A percentile compares a stretch with the other conserved stretches of the same genome.
Conservation (phyloP, 192 early-diverging fungal genomes). For the Oehlia diaphana region DNA sequence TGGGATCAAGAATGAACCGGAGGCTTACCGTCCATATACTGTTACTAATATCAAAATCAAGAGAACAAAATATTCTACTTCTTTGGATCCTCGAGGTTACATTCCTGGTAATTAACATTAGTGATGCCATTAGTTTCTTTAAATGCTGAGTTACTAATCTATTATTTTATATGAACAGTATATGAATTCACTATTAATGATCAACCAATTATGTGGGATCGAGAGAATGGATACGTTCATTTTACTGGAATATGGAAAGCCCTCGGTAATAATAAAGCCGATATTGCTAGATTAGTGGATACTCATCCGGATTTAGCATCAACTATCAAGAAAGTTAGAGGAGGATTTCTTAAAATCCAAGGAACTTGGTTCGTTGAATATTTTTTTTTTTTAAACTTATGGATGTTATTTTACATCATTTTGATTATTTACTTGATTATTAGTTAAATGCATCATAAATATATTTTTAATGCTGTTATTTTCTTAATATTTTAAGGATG, state of each 20-base stretch:
- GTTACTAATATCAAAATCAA: constrained; percentile 43
- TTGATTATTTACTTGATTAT: background rate
- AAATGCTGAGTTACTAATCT: background rate
- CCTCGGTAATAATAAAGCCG: constrained; percentile 57
- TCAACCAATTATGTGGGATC: constrained; percentile 66
- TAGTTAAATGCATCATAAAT: background rate
- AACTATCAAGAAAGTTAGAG: constrained; percentile 58
- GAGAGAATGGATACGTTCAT: constrained; percentile 60
- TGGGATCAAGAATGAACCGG: constrained; percentile 5
- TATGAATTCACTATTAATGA: constrained; percentile 60
- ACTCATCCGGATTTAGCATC: constrained; percentile 54
- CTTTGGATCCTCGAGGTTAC: constrained; percentile 57
- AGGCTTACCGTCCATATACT: constrained; percentile 10
- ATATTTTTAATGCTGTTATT: background rate
- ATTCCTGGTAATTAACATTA: constrained; percentile 52
- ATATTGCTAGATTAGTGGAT: constrained; percentile 63
- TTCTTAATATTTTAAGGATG: constrained; percentile 34
- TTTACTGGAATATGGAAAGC: constrained; percentile 66
- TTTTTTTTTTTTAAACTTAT: background rate
- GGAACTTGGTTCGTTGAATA: constrained; percentile 54
- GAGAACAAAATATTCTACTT: constrained; percentile 61
- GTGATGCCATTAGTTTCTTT: background rate
- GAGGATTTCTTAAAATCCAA: constrained; percentile 62
- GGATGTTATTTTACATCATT: background rate
- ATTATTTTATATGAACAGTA: constrained; percentile 34